phyloP scores from a whole-genome alignment of 139 green algal species.

The Axilococcus clingmanii region DNA sequence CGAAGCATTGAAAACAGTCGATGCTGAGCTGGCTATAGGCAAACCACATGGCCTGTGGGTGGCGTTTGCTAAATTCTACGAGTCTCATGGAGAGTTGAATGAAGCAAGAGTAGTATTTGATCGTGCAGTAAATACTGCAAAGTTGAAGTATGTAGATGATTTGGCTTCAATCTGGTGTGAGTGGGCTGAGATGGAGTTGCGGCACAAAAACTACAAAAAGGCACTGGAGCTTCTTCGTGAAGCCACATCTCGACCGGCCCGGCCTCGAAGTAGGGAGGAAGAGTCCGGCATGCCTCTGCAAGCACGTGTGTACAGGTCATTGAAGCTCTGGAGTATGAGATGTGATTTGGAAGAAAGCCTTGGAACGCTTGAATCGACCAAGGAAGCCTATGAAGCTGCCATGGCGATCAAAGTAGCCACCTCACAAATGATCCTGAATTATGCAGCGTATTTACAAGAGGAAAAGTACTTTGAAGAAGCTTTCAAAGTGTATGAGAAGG shows the following conservation, averaged over 20 bases:
- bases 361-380: constrained; percentile 70
- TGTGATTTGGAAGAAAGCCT: constrained; percentile 93
- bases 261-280: constrained; percentile 28
- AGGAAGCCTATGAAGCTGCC: constrained; percentile 76
- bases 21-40: constrained; percentile 66
- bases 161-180: constrained; percentile 90
- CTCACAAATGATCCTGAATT: constrained; percentile 97
- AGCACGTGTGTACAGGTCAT: constrained; percentile 66
- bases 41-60: constrained; percentile 82
- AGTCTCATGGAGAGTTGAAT: constrained; percentile 80
- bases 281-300: constrained; percentile 66
- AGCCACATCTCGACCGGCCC: constrained; percentile 43
- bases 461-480: constrained; percentile 88
- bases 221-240: constrained; percentile 71
- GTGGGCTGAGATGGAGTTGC: constrained; percentile 95
- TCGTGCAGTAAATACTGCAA: constrained; percentile 65
- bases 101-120: constrained; percentile 90
- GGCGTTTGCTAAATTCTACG: constrained; percentile 95
- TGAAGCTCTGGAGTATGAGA: constrained; percentile 77
- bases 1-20: constrained; percentile 87
- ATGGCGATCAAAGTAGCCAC: constrained; percentile 89
- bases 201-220: constrained; percentile 76
- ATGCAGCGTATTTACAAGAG: constrained; percentile 80
- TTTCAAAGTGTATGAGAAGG: constrained; percentile 92
- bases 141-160: constrained; percentile 91